Evolutionary conservation across 352 stramenopile genomes (phyloP).

Genomic region (Phytopythium montanum): DNA sequence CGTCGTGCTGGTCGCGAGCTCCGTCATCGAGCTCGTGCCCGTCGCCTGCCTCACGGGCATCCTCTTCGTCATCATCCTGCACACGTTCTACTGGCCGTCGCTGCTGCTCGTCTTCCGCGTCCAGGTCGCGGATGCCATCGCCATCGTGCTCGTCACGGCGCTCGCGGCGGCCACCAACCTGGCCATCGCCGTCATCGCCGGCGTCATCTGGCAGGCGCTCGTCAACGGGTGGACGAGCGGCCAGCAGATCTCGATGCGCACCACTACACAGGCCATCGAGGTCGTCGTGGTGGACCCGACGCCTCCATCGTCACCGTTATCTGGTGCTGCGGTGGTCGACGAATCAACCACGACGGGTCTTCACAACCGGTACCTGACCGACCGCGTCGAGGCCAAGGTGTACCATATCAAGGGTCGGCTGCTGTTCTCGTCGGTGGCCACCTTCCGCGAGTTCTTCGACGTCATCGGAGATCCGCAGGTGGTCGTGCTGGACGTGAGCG

Average conservation of each 20-base stretch:
- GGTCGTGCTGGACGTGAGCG: slow-evolving; percentile 71
- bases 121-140: slow-evolving; percentile 59
- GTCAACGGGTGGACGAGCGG: slow-evolving; percentile 83
- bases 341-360: slow-evolving; percentile 30
- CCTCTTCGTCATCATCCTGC: slow-evolving; percentile 84
- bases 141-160: slow-evolving; percentile 83
- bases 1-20: slow-evolving; percentile 81
- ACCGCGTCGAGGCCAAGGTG: slow-evolving; percentile 42
- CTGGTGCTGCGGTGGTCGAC: slow-evolving; percentile 7
- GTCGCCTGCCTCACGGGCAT: slow-evolving; percentile 85
- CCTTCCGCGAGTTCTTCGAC: slow-evolving; percentile 79
- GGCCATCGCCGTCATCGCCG: slow-evolving; percentile 79
- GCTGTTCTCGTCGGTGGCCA: slow-evolving; percentile 75
- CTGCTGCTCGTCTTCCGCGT: slow-evolving; percentile 77
- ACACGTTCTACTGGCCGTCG: slow-evolving; percentile 91
- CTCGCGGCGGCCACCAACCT: slow-evolving; percentile 86
- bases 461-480: slow-evolving; percentile 55
- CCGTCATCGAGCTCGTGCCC: slow-evolving; percentile 82
- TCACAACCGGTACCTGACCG: slow-evolving; percentile 19
- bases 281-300: slow-evolving; percentile 23
- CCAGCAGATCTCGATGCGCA: slow-evolving; percentile 33
- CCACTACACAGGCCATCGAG: slow-evolving; percentile 16
- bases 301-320: neutral
- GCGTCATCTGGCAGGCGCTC: slow-evolving; percentile 80
- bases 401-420: slow-evolving; percentile 75